Evolutionary conservation across 495 filamentous ascomycete species (phyloP).

Genomic region (Hypoxylon lienhwacheense): DNA sequence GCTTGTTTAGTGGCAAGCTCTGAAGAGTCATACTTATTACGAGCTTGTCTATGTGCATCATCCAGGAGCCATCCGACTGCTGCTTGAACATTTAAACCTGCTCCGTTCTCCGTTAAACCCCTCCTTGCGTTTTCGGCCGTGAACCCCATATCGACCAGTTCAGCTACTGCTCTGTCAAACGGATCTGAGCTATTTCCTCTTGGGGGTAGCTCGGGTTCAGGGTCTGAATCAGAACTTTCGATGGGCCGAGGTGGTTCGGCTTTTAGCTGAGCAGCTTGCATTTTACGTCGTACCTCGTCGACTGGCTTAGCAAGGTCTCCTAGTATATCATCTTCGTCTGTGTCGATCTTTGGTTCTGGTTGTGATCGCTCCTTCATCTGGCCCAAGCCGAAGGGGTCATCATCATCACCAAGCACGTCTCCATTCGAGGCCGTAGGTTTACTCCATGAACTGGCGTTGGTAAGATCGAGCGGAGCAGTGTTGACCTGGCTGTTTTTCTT

Average conservation of each 20-base stretch:
- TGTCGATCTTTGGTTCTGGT: constrained; percentile 42
- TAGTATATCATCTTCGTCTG: constrained; percentile 86
- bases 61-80: constrained; percentile 90
- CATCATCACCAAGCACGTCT: constrained; percentile 50
- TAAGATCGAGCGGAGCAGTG: constrained; percentile 28
- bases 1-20: constrained; percentile 24
- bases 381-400: constrained; percentile 89
- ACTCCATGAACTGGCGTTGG: constrained; percentile 37
- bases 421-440: constrained; percentile 20
- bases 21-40: constrained; percentile 34
- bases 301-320: constrained; percentile 86
- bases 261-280: constrained; percentile 44
- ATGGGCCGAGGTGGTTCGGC: constrained; percentile 50
- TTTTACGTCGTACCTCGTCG: constrained; percentile 63
- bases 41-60: constrained; percentile 76
- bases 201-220: constrained; percentile 39
- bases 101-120: constrained; percentile 76
- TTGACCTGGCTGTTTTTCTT: constrained; percentile 34
- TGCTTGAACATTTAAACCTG: constrained; percentile 78
- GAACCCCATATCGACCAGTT: constrained; percentile 96
- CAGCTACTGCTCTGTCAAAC: constrained; percentile 79
- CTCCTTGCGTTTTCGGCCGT: constrained; percentile 73
- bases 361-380: constrained; percentile 52
- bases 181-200: constrained; percentile 53
- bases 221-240: constrained; percentile 50